These are phyloP conservation scores for Thoreauomyces humboldtii DNA, from an alignment of 192 early-diverging fungal species.

Conservation along the genomic window DNA sequence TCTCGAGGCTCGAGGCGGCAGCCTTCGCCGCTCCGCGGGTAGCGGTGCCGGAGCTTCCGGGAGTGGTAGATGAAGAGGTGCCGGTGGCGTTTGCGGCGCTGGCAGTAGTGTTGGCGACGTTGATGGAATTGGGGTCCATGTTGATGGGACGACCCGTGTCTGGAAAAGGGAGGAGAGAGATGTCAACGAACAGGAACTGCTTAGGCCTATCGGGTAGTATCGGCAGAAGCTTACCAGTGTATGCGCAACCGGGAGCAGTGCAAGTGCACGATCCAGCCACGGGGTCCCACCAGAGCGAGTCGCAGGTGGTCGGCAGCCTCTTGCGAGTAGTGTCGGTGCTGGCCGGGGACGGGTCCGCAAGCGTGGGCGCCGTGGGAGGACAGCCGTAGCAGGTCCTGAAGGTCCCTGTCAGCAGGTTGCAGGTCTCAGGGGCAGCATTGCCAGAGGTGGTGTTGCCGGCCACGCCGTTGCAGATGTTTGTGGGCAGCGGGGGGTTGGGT, in stretches of 20 bases:
- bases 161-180: too few relatives aligned
- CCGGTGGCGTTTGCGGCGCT: conserved; percentile 1
- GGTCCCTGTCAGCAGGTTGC: conserved; percentile 10
- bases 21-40: background rate
- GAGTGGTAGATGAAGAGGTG: background rate
- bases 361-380: conserved; percentile 15
- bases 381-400: conserved; percentile 15
- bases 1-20: background rate
- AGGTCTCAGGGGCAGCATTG: conserved; percentile 21
- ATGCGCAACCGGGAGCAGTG: conserved; percentile 45
- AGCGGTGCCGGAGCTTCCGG: background rate
- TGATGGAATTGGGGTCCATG: conserved; percentile 19
- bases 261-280: conserved; percentile 61
- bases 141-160: conserved; percentile 43
- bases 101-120: background rate
- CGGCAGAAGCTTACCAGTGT: too few relatives aligned
- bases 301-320: conserved; percentile 59
- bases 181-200: too few relatives aligned
- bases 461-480: conserved; percentile 72
- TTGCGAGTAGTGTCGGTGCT: conserved; percentile 28
- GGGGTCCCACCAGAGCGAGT: conserved; percentile 70
- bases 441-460: conserved; percentile 16
- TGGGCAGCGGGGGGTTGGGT: conserved; percentile 50
- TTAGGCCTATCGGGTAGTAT: too few relatives aligned
- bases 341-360: conserved; percentile 23